Conservation (phyloP, 352 stramenopile species). For the Globisporangium rhizosaccharum region DNA sequence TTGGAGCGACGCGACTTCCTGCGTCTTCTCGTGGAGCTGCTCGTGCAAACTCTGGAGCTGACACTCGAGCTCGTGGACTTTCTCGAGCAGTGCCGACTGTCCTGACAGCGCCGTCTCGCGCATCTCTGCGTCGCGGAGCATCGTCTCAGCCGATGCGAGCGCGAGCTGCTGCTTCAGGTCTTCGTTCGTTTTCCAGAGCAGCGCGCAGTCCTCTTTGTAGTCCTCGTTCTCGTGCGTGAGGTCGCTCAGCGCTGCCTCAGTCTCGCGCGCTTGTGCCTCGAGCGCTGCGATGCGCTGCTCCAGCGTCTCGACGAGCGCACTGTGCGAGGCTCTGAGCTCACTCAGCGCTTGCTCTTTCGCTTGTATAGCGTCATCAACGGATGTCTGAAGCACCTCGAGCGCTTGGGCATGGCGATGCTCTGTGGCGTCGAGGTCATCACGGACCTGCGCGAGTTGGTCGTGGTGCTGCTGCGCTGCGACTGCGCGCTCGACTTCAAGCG, state of each 20-base stretch:
- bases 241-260: conserved; percentile 18
- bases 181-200: conserved; percentile 76
- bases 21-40: conserved; percentile 51
- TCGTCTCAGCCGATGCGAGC: conserved; percentile 44
- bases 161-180: conserved; percentile 74
- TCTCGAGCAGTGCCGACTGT: conserved; percentile 41
- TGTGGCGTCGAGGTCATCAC: conserved; percentile 4
- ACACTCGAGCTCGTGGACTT: conserved; percentile 55
- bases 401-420: conserved; percentile 10
- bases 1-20: conserved; percentile 39
- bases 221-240: conserved; percentile 57
- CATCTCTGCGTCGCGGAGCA: conserved; percentile 52
- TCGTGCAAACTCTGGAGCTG: conserved; percentile 56
- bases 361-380: conserved; percentile 7
- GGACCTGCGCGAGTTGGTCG: conserved; percentile 21
- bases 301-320: background rate
- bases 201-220: conserved; percentile 77
- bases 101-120: conserved; percentile 48
- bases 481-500: conserved; percentile 22
- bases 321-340: conserved; percentile 17
- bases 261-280: conserved; percentile 25
- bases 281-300: conserved; percentile 30
- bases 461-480: conserved; percentile 26
- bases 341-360: conserved; percentile 25
- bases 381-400: conserved; percentile 14